Evolutionary conservation across 768 basidiomycete species (phyloP).

Genomic region (Guyanaporus albipodus): DNA sequence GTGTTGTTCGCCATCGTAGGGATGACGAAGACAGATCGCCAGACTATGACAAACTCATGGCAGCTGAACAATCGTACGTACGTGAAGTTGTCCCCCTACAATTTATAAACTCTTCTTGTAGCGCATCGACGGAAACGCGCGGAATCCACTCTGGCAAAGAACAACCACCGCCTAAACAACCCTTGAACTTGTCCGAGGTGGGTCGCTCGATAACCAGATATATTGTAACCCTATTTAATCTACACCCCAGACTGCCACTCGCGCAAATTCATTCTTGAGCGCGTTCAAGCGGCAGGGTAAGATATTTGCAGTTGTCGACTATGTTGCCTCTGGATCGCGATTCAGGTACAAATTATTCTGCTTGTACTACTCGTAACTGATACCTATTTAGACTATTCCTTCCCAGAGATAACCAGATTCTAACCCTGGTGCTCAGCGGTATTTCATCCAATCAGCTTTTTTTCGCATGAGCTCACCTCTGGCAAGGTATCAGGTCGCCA

Average conservation of each 20-base stretch:
- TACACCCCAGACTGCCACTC: conserved; percentile 50
- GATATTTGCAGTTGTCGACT: conserved; percentile 85
- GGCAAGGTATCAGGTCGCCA: conserved; percentile 84
- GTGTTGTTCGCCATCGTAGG: conserved; percentile 85
- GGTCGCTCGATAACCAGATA: conserved; percentile 6
- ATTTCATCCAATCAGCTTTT: conserved; percentile 1
- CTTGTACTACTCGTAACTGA: not conserved
- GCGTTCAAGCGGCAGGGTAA: conserved; percentile 87
- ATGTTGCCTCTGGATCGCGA: conserved; percentile 89
- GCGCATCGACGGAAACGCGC: conserved; percentile 70
- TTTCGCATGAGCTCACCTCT: conserved; percentile 5
- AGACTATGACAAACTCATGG: conserved; percentile 94
- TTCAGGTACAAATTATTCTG: conserved; percentile 65
- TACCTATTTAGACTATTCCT: conserved; percentile 59
- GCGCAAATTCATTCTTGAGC: conserved; percentile 85
- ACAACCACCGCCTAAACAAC: conserved; percentile 66
- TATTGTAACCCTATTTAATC: not conserved
- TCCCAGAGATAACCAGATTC: conserved; percentile 87
- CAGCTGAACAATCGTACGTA: conserved; percentile 85
- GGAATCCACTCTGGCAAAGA: conserved; percentile 96
- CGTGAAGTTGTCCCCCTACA: not conserved
- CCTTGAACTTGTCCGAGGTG: conserved; percentile 92
- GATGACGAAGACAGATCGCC: conserved; percentile 96
- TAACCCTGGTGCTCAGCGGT: conserved; percentile 91
- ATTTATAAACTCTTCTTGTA: conserved; percentile 30